These are phyloP conservation scores for Coniochaeta prunicola DNA, from an alignment of 2,329 filamentous ascomycete genomes.

Conservation along the genomic window DNA sequence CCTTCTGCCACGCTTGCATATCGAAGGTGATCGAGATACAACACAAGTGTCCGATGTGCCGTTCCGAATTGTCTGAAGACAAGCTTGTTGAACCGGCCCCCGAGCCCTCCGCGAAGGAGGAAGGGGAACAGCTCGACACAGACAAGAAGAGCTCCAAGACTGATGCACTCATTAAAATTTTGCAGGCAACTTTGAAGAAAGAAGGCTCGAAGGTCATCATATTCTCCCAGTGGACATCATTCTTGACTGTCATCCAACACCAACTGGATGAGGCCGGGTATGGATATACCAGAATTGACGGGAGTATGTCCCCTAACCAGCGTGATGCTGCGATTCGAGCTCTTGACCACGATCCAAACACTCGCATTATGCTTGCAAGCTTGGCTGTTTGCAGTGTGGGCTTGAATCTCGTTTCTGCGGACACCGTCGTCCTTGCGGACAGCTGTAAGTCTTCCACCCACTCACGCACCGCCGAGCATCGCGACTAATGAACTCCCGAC, in stretches of 20 bases:
- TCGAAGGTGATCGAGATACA: conserved; percentile 66
- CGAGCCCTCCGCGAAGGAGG: conserved; percentile 37
- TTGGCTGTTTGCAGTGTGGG: conserved; percentile 79
- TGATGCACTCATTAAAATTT: conserved; percentile 67
- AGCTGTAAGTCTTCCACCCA: conserved; percentile 43
- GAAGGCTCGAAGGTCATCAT: conserved; percentile 61
- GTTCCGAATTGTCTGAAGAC: conserved; percentile 55
- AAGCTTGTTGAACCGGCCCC: conserved; percentile 58
- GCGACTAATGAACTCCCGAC: background rate
- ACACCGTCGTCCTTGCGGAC: conserved; percentile 77
- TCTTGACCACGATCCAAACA: conserved; percentile 60
- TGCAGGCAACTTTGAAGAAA: conserved; percentile 61
- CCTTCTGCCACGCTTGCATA: conserved; percentile 71
- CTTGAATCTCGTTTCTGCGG: conserved; percentile 77
- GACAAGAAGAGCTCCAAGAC: conserved; percentile 74
- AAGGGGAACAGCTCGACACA: conserved; percentile 47
- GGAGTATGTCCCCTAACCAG: conserved; percentile 62
- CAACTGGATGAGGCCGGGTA: conserved; percentile 56
- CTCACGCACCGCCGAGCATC: too few relatives aligned
- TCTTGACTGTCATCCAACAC: conserved; percentile 63
- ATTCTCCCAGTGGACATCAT: conserved; percentile 73
- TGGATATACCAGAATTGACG: conserved; percentile 68
- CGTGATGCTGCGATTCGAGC: conserved; percentile 67
- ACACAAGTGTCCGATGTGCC: conserved; percentile 79
- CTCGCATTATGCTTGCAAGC: conserved; percentile 73